A percentile compares a stretch with the other conserved stretches of the same genome.
Evolutionary conservation across 2,329 filamentous ascomycete genomes (phyloP).

Genomic region (Ceratocystis destructans): DNA sequence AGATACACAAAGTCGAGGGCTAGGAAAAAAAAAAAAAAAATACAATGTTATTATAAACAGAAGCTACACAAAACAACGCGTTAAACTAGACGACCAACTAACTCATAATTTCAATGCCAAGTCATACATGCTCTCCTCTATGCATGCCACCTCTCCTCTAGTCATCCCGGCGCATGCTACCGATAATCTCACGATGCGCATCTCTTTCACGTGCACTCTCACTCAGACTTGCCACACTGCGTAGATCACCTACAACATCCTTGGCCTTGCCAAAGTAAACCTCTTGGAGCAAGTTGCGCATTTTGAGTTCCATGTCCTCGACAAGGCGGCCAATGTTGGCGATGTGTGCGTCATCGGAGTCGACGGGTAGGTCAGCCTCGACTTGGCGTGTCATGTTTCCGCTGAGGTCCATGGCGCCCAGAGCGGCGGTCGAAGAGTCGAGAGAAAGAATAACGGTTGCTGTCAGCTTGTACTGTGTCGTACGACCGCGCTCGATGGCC

Average conservation of each 20-base stretch:
- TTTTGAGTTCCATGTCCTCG: conserved; percentile 99
- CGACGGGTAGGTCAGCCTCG: conserved; percentile 78
- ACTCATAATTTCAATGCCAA: neutral
- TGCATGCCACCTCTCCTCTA: neutral
- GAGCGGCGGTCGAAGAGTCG: conserved; percentile 40
- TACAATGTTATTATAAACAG: neutral
- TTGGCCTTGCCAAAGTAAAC: conserved; percentile 99
- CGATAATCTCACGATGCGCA: conserved; percentile 78
- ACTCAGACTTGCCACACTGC: conserved; percentile 72
- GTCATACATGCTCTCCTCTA: neutral
- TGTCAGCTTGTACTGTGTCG: conserved; percentile 93
- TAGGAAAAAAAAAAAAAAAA: neutral
- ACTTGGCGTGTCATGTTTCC: conserved; percentile 98
- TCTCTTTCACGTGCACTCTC: conserved; percentile 73
- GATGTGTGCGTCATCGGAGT: conserved; percentile 84
- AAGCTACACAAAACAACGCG: conserved; percentile 8
- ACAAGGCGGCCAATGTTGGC: conserved; percentile 88
- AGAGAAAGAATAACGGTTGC: conserved; percentile 91
- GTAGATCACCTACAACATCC: conserved; percentile 89
- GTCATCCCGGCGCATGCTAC: conserved; percentile 34
- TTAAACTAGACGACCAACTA: neutral
- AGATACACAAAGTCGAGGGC: too few species aligned
- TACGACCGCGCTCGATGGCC: conserved; percentile 79
- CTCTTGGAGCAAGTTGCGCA: conserved; percentile 95
- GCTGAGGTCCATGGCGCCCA: conserved; percentile 81